phyloP scores from a whole-genome alignment of 2,329 filamentous ascomycete genomes.

The Hypocreales sp. region DNA sequence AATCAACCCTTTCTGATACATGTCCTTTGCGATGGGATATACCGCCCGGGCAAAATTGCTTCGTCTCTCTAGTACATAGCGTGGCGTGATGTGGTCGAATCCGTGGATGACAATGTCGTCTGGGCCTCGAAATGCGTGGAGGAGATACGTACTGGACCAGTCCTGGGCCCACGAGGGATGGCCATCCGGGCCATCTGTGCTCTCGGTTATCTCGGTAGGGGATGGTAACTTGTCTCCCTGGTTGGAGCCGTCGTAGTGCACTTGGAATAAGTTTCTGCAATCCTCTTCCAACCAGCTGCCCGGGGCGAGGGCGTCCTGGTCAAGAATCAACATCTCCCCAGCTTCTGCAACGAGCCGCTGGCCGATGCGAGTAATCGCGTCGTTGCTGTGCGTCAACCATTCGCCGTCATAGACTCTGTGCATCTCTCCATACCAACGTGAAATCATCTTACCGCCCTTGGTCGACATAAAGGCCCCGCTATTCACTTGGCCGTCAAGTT shows the following conservation, averaged over 20 bases:
- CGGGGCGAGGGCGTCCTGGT: constrained; percentile 10
- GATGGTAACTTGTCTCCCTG: background rate
- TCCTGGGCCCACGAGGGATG: constrained; percentile 7
- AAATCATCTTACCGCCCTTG: too few species aligned
- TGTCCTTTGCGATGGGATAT: constrained; percentile 7
- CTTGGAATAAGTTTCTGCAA: constrained; percentile 4
- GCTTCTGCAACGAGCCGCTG: constrained; percentile 28
- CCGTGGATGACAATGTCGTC: constrained; percentile 1
- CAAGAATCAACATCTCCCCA: constrained; percentile 11
- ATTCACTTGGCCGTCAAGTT: constrained; percentile 6
- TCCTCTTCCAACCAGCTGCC: constrained; percentile 6
- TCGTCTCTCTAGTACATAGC: constrained; percentile 7
- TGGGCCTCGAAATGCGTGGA: constrained; percentile 9
- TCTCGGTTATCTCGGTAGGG: too few species aligned
- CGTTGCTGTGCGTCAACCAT: constrained; percentile 14
- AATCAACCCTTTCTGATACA: constrained; percentile 6
- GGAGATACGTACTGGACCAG: constrained; percentile 8
- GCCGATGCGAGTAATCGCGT: constrained; percentile 10
- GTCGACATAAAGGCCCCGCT: constrained; percentile 11
- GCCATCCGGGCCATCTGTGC: too few species aligned
- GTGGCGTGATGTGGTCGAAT: constrained; percentile 6
- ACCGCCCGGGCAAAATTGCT: constrained; percentile 11
- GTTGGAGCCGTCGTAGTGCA: constrained; percentile 4
- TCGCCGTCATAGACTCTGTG: constrained; percentile 11
- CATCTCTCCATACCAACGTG: constrained; percentile 7